Percentiles rank a stretch among this genome's conserved stretches.
These are phyloP conservation scores for Nemania bipapillata DNA, from an alignment of 2,329 filamentous ascomycete genomes.

Conservation along the genomic window DNA sequence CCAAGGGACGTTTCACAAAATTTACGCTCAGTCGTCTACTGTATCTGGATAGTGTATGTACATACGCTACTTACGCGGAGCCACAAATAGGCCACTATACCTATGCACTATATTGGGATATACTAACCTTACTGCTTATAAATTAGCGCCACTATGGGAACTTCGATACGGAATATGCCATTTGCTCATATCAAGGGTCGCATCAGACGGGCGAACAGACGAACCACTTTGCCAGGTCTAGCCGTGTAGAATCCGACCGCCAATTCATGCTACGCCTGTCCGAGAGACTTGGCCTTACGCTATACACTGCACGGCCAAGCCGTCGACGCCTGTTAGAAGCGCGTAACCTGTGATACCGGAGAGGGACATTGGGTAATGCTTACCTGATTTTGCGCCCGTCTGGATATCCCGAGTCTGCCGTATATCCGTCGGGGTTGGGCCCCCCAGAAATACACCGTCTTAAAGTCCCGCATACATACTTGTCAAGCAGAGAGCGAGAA, in stretches of 20 bases:
- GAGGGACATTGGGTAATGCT: constrained; percentile 3
- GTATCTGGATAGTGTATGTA: not conserved
- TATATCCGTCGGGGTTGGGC: not conserved
- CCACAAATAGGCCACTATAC: not conserved
- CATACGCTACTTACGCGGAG: not conserved
- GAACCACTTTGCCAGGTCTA: not conserved
- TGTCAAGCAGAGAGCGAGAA: not conserved
- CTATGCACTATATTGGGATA: not conserved
- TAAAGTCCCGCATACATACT: not conserved
- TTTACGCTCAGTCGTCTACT: not conserved
- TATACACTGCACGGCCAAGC: constrained; percentile 9
- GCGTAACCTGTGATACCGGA: not conserved
- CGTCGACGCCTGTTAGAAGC: not conserved
- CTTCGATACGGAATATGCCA: constrained; percentile 23
- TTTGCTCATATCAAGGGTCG: not conserved
- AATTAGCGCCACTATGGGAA: constrained; percentile 9
- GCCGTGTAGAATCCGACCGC: not conserved
- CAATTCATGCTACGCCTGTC: constrained; percentile 1
- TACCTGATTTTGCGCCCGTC: not conserved
- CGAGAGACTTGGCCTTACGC: constrained; percentile 11
- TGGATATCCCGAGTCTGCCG: not conserved
- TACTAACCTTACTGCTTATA: not conserved
- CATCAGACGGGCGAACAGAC: not conserved
- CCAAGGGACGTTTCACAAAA: constrained; percentile 23
- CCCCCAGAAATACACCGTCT: not conserved